phyloP scores from a whole-genome alignment of 148 eudicot genomes.

The Vaccinium corymbosum region DNA sequence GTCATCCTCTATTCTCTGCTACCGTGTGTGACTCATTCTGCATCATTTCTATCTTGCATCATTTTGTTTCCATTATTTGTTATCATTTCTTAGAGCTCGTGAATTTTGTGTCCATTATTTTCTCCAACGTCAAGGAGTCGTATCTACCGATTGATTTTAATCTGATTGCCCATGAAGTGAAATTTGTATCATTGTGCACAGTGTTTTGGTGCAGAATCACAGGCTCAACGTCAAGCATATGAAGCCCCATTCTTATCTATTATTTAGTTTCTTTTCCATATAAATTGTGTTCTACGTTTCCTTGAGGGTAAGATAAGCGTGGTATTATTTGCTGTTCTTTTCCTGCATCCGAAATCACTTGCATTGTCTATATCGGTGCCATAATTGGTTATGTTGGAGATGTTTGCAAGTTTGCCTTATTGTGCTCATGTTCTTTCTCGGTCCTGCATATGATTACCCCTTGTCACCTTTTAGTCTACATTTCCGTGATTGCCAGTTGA shows the following conservation, averaged over 20 bases:
- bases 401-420: neutral
- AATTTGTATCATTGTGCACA: neutral
- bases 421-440: neutral
- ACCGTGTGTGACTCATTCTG: neutral
- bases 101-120: neutral
- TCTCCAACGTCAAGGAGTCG: neutral
- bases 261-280: neutral
- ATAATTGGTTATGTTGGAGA: neutral
- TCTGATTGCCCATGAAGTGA: neutral
- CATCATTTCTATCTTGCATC: neutral
- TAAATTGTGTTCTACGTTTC: neutral
- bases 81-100: neutral
- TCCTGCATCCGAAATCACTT: neutral
- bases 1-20: neutral
- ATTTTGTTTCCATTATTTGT: no score
- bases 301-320: neutral
- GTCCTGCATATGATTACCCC: constrained; percentile 5
- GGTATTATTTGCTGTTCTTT: neutral
- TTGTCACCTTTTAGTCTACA: neutral
- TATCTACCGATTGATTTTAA: neutral
- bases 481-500: constrained; percentile 1
- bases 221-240: neutral
- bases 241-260: neutral
- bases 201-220: neutral
- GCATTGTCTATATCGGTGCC: neutral